phyloP scores from a whole-genome alignment of 345 rosid species.

The Salix koriyanagi region DNA sequence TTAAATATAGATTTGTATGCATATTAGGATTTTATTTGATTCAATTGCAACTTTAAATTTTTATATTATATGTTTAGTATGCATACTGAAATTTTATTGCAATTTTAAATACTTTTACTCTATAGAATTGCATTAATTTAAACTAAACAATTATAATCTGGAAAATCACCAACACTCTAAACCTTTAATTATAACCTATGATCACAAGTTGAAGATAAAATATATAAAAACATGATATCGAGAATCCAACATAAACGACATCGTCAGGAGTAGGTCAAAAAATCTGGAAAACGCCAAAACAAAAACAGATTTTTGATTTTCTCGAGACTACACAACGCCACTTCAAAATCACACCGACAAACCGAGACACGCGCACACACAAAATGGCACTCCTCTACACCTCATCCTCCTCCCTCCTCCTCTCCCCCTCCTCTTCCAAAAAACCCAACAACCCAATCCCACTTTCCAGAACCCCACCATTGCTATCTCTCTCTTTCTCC shows the following conservation, averaged over 20 bases:
- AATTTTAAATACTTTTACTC: no score
- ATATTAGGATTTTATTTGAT: no score
- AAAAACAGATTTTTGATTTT: background rate
- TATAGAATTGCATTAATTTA: no score
- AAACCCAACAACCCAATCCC: background rate
- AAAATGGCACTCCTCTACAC: slow-evolving; percentile 42
- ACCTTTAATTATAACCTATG: no score
- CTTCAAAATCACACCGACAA: background rate
- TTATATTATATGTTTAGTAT: no score
- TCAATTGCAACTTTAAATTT: no score
- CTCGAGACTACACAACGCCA: background rate
- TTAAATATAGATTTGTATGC: no score
- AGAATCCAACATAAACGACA: background rate
- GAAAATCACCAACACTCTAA: no score
- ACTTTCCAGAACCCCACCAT: background rate
- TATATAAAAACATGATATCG: no score
- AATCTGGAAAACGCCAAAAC: background rate
- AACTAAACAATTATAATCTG: no score
- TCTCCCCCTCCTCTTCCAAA: background rate
- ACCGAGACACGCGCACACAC: background rate
- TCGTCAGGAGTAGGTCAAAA: background rate
- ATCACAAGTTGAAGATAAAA: no score
- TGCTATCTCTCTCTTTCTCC: slow-evolving; percentile 6
- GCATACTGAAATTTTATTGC: no score
- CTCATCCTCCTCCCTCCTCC: slow-evolving; percentile 18